phyloP scores from a whole-genome alignment of 176 grass and related monocot species.

The Urochloa ruziziensis region DNA sequence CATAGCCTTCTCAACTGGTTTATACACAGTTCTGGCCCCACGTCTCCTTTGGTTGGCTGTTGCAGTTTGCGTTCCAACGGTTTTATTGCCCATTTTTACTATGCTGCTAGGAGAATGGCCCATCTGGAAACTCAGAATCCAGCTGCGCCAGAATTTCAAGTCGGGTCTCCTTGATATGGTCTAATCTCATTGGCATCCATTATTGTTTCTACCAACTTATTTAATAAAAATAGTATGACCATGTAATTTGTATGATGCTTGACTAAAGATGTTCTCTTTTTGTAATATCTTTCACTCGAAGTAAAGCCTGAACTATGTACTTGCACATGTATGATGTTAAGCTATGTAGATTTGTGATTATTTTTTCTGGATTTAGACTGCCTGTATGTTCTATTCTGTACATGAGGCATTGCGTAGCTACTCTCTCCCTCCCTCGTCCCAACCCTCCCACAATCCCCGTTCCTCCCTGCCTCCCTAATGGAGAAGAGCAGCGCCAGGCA shows the following conservation, averaged over 20 bases:
- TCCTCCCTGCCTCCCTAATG: too few species aligned
- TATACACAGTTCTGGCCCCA: not conserved
- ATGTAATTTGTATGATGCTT: not conserved
- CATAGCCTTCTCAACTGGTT: not conserved
- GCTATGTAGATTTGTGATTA: too few species aligned
- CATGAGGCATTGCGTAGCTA: too few species aligned
- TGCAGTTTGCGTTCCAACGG: not conserved
- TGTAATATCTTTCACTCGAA: too few species aligned
- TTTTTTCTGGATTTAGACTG: too few species aligned
- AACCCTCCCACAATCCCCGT: too few species aligned
- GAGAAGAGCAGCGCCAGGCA: too few species aligned
- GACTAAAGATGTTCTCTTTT: too few species aligned
- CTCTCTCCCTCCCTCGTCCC: too few species aligned
- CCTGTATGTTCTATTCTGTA: too few species aligned
- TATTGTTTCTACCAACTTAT: not conserved
- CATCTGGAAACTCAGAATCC: not conserved
- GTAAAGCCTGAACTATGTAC: too few species aligned
- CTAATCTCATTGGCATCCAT: not conserved
- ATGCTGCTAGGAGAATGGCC: slow-evolving; percentile 8
- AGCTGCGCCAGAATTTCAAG: not conserved
- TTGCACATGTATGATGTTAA: too few species aligned
- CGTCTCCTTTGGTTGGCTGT: not conserved
- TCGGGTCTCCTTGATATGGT: not conserved
- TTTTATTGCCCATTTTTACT: not conserved
- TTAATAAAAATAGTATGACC: not conserved